Base-by-base conservation (phyloP, 495 filamentous ascomycete genomes). In the Melanomma pulvis-pyrius region DNA sequence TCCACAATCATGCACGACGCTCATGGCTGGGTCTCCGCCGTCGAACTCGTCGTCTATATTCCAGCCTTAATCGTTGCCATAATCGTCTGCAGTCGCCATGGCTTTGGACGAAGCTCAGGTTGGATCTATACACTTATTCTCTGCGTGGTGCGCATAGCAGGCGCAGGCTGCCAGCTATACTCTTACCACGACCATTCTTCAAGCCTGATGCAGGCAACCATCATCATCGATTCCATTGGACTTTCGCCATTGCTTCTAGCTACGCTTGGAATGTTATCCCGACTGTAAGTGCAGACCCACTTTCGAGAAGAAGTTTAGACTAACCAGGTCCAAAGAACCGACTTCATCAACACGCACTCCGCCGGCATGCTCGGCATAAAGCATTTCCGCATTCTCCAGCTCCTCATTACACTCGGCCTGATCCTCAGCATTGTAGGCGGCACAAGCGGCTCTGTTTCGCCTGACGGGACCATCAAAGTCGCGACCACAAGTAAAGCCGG, bases 91-190 rank as follows among this genome's bases (percentile, higher is more conserved):
- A 25, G 17, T 26, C 65, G 66, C 22, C 72, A 72, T 50, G 72
- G 72, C 39, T 74, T 74, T 63, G 34, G 51, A 9, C 61, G 59
- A 1, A 63, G 55, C 29, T 64, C 51, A 11, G 72, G 72, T 28
- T 74, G 69, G 69, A 74, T 74, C 34, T 74, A 59, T 50, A 65
- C 63, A 29, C 41, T 71, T 21, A 66, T 74, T 8, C 70, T 74
- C 30, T 71, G 65, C 32, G 21, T 66, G 13, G 34, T 70, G 41
- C 69, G 72, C 9, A 72, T 72, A 25, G 36, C 53, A 19, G 72
- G 72, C 21, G 47, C 72, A 6, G 32, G 62, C 19, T 72, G 61
- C 47, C 55, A 72, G 22, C 52, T 74, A 17, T 25, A 55, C 22
- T 25, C 61, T 6, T 39, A 49, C 34, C 51, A 50, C 32, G 36